Evolutionary conservation across 257 asterid genomes (phyloP).

Genomic region (Solanum megistacrolobum): DNA sequence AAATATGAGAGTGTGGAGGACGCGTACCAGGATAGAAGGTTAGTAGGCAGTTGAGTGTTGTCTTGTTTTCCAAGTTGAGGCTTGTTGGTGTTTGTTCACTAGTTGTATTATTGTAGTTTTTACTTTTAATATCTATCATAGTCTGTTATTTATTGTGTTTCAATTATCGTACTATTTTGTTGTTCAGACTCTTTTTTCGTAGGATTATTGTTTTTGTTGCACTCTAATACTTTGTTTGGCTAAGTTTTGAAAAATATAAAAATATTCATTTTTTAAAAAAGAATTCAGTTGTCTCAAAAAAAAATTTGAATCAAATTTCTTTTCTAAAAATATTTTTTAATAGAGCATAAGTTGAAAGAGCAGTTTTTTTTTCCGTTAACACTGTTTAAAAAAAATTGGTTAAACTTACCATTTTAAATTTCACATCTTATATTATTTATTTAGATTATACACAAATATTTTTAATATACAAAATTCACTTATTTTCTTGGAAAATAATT

Average conservation of each 20-base stretch:
- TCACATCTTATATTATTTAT: not conserved
- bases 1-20: not conserved
- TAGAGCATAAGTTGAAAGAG: too few species aligned
- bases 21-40: not conserved
- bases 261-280: too few species aligned
- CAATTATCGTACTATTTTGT: too few species aligned
- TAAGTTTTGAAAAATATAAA: not conserved
- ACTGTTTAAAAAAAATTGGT: not conserved
- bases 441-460: not conserved
- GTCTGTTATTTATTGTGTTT: too few species aligned
- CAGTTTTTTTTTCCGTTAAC: too few species aligned
- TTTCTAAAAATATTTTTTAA: not conserved
- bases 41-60: too few species aligned
- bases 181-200: too few species aligned
- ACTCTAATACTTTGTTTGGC: not conserved
- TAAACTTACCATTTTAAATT: not conserved
- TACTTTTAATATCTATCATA: too few species aligned
- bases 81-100: not conserved
- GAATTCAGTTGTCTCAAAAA: not conserved
- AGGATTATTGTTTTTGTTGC: not conserved
- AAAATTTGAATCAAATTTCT: not conserved
- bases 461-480: not conserved
- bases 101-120: too few species aligned
- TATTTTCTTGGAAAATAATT: too few species aligned
- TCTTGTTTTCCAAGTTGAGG: not conserved